A percentile compares a stretch with the other conserved stretches of the same genome.
phyloP scores from a whole-genome alignment of 768 basidiomycete species.

The Hygrocybe punicea region DNA sequence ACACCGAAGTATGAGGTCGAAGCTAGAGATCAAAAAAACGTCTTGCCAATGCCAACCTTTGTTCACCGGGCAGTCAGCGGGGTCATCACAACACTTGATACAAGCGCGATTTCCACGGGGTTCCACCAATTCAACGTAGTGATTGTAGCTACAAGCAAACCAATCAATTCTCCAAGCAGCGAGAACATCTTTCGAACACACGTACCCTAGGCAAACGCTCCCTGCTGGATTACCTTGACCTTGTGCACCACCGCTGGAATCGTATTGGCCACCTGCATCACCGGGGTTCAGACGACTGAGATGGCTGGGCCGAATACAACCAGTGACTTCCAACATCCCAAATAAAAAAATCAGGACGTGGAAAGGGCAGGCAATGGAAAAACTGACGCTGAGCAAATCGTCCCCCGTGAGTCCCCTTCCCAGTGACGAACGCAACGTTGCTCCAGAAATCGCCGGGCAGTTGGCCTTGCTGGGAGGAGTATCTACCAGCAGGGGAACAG shows the following conservation, averaged over 20 bases:
- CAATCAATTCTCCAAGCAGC: neutral
- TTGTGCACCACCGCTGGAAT: constrained; percentile 51
- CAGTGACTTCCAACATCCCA: constrained; percentile 42
- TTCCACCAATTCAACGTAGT: constrained; percentile 59
- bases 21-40: neutral
- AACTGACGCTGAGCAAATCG: constrained; percentile 46
- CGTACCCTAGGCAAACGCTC: constrained; percentile 50
- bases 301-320: constrained; percentile 48
- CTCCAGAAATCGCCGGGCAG: constrained; percentile 50
- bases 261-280: constrained; percentile 56
- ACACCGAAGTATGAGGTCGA: neutral
- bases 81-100: constrained; percentile 56
- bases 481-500: constrained; percentile 45
- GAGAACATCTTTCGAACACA: constrained; percentile 4
- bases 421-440: constrained; percentile 45
- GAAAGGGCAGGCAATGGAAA: neutral
- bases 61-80: constrained; percentile 51
- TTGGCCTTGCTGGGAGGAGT: constrained; percentile 42
- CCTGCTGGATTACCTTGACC: constrained; percentile 52
- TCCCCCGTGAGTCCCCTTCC: constrained; percentile 39
- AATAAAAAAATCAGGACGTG: neutral
- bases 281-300: constrained; percentile 44
- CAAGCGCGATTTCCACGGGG: constrained; percentile 50
- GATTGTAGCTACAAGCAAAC: constrained; percentile 42
- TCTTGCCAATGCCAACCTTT: constrained; percentile 33